phyloP scores from a whole-genome alignment of 2,329 filamentous ascomycete species.

The Pyrenophora teres region DNA sequence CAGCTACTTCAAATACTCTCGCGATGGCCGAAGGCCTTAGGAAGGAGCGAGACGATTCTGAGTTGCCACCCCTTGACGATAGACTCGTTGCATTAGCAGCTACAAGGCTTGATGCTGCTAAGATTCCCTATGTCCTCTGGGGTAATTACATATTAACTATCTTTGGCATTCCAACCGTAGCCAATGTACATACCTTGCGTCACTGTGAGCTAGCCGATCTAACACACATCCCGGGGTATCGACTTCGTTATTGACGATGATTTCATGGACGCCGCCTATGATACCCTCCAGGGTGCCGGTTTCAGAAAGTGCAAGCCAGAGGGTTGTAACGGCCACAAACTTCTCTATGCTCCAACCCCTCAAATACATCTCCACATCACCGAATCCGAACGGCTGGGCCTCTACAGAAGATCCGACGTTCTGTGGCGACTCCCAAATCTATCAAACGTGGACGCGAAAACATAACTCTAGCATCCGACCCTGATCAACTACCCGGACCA shows the following conservation, averaged over 20 bases:
- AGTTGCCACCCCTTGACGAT: background rate
- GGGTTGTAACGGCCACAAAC: background rate
- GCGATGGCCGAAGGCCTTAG: background rate
- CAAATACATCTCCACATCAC: background rate
- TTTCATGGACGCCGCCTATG: background rate
- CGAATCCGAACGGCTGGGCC: background rate
- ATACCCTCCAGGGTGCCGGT: background rate
- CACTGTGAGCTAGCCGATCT: background rate
- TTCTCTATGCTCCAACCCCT: background rate
- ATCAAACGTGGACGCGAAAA: background rate
- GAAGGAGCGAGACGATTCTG: background rate
- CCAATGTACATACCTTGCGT: background rate
- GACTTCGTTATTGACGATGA: background rate
- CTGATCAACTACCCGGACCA: background rate
- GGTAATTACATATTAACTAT: background rate
- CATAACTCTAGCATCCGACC: background rate
- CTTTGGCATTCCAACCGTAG: background rate
- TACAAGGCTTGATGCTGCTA: background rate
- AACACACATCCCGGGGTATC: background rate
- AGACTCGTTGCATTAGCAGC: background rate
- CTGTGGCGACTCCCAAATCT: background rate
- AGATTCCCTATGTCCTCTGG: background rate
- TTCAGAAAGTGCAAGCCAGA: background rate
- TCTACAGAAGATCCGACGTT: background rate
- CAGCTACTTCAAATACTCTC: no score